Evolutionary conservation across 805 yeast species (phyloP), one percentile per base, ranked within the genome.

Genomic region (Yarrowia sp.): DNA sequence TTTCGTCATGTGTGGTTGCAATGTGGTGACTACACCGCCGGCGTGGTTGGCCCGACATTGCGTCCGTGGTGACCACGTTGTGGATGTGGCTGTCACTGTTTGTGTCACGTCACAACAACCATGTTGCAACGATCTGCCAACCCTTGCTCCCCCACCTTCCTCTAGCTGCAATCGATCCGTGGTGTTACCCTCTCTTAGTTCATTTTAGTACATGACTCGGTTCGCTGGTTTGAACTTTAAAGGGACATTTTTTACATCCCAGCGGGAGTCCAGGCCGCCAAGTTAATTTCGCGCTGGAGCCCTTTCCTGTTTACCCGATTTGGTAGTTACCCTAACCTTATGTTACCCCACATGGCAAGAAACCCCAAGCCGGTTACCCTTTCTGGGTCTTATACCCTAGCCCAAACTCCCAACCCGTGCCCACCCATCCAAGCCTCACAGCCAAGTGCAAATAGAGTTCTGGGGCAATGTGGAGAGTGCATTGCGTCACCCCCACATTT

Each of bases 401-500:
- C 48, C 48, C 48, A 1, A 7, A 3, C 9, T 5, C 41, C 41
- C 41, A 9, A 38, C 12, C 44, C 24, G 16, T 12, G 11, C 44
- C 22, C 7, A 41, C 12, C 44, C 14, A 21, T 33, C 19, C 32
- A n/a, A n/a, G n/a, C 21, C 16, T 33, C 22, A 10, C 33, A n/a
- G 21, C 12, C 21, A 36, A 36, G 6, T 17, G 1, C 19, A 35
- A 17, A 19, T 10, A 24, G 44, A 38, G 61, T 54, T 54, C 58
- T 51, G 58, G 58, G 58, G 58, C 58, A 33, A 38, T 54, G 61
- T 54, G 61, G 61, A 54, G 61, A 54, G 26, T 26, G 61, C 61
- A 54, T 36, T 54, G 44, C 46, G 46, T 36, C 61, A 54, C 40
- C 61, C 61, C 61, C 61, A 38, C 61, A 52, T 17, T 54, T 54